Percentiles rank a stretch among this genome's conserved stretches.
Evolutionary conservation across 805 yeast species (phyloP).

Genomic region (Candida odintsovae): DNA sequence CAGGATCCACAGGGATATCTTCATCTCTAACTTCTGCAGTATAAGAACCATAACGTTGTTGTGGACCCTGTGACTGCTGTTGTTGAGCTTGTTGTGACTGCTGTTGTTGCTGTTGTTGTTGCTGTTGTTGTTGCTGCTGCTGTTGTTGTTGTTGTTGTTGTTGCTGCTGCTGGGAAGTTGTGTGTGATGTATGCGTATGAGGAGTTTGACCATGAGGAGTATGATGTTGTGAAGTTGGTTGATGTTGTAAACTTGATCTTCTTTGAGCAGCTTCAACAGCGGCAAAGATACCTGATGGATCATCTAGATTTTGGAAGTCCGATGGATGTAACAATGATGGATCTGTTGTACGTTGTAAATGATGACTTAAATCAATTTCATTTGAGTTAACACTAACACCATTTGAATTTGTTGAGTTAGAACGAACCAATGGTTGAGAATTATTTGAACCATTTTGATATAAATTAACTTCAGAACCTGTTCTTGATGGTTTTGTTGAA

Average conservation of each 20-base stretch:
- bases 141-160: slow-evolving; percentile 13
- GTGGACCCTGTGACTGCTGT: background rate
- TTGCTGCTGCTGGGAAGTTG: background rate
- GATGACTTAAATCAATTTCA: slow-evolving; percentile 11
- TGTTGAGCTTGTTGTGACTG: slow-evolving; percentile 13
- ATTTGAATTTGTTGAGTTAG: background rate
- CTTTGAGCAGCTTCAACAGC: slow-evolving; percentile 55
- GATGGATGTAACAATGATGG: slow-evolving; percentile 13
- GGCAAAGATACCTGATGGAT: slow-evolving; percentile 34
- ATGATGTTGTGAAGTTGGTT: background rate
- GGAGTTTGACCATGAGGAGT: slow-evolving; percentile 7
- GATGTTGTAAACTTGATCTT: slow-evolving; percentile 1
- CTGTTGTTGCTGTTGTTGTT: slow-evolving; percentile 15
- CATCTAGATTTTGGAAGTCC: slow-evolving; percentile 20
- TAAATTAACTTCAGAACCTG: background rate
- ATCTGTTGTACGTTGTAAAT: slow-evolving; percentile 12
- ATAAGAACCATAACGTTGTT: slow-evolving; percentile 1
- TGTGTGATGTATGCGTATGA: background rate
- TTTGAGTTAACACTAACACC: slow-evolving; percentile 2
- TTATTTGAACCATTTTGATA: background rate
- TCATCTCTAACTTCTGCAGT: slow-evolving; percentile 15
- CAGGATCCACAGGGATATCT: slow-evolving; percentile 53
- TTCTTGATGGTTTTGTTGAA: slow-evolving; percentile 1
- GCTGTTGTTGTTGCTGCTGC: slow-evolving; percentile 2
- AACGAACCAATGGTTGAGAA: slow-evolving; percentile 1